These are phyloP conservation scores for Raddia guianensis DNA, from an alignment of 176 grass and related monocot genomes.

Conservation along the genomic window DNA sequence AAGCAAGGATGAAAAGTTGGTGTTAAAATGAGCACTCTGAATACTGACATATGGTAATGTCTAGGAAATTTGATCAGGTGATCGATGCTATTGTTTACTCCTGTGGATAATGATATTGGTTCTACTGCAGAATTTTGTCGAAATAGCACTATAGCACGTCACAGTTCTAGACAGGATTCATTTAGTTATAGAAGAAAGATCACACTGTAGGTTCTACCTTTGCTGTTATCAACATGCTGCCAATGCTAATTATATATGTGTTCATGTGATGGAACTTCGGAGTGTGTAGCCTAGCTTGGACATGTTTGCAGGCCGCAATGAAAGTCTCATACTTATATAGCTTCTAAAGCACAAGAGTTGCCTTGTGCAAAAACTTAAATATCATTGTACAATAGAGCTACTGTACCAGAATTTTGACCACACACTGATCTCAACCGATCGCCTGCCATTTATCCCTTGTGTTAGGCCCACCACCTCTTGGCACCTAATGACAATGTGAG, in stretches of 20 bases:
- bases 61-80: not conserved
- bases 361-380: not conserved
- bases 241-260: not conserved
- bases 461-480: not conserved
- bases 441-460: not conserved
- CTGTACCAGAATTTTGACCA: not conserved
- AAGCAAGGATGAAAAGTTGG: not conserved
- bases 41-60: not conserved
- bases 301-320: not conserved
- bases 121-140: not conserved
- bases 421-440: not conserved
- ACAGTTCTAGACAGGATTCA: not conserved
- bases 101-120: not conserved
- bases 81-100: not conserved
- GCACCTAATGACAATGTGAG: not conserved
- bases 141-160: too few species aligned
- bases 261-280: not conserved
- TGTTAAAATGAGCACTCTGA: not conserved
- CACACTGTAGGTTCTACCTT: not conserved
- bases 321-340: not conserved
- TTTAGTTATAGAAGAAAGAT: constrained; percentile 4
- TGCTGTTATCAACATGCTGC: not conserved
- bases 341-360: not conserved
- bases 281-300: not conserved
- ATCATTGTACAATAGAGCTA: not conserved